phyloP scores from a whole-genome alignment of 78 protist genomes.

The Dictyostelium discoideum region DNA sequence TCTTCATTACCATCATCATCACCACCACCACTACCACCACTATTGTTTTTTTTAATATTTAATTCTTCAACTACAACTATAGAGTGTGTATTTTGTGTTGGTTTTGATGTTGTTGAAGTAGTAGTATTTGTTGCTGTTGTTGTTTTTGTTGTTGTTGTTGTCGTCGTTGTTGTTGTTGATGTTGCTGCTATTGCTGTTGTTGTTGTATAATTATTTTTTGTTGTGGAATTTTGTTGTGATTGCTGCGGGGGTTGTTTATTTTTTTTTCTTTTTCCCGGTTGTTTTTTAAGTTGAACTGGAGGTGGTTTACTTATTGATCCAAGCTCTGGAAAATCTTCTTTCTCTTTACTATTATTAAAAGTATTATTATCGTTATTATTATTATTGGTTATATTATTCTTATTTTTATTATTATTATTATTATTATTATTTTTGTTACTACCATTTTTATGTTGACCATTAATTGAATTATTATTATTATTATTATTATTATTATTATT shows the following conservation, averaged over 20 bases:
- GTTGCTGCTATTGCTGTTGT: too few species aligned
- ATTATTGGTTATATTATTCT: background rate
- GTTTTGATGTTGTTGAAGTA: background rate
- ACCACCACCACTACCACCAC: background rate
- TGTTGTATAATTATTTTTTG: background rate
- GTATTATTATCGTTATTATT: background rate
- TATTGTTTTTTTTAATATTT: background rate
- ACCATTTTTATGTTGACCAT: too few species aligned
- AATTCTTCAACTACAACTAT: background rate
- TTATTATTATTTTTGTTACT: background rate
- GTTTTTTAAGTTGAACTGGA: background rate
- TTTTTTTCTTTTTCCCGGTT: conserved; percentile 1
- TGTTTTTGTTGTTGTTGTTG: background rate
- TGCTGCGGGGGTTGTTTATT: conserved; percentile 1
- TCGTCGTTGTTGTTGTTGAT: background rate
- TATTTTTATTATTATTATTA: background rate
- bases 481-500: background rate
- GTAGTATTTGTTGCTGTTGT: background rate
- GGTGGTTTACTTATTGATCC: background rate
- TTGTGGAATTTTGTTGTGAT: background rate
- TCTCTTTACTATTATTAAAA: background rate
- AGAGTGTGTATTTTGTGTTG: background rate
- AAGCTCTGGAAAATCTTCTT: background rate
- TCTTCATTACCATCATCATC: background rate
- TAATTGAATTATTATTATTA: background rate